Base-by-base conservation (phyloP, 352 stramenopile genomes). In the Phytophthora cactorum region DNA sequence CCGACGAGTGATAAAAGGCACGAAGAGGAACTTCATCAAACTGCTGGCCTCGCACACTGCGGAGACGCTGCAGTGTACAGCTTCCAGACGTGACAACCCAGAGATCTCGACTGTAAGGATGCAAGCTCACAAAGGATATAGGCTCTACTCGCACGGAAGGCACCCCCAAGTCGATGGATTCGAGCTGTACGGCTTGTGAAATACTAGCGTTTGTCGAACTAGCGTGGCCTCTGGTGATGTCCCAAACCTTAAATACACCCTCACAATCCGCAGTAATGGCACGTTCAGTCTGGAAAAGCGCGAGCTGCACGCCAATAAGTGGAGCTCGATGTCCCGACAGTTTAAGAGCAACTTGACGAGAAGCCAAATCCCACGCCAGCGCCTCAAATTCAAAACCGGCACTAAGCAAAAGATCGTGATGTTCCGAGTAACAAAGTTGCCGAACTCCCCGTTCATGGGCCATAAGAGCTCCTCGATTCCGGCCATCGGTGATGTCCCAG, bases 181-280 rank as follows among this genome's bases (percentile, higher is more conserved):
- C 86, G 6, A 95, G 67, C 14, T 90, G 65, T 3, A 90, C 63
- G 3, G 83, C 86, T 22, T 91, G 77, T 1, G 78, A 83, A 25
- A 78, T 82, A 17, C 65, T 63, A 0, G 59, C 46, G 4, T 52
- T 61, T 5, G 70, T 71, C 7, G 65, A 74, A 32, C 47, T 67
- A 6, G 70, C 61, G 43, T 76, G 78, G 2, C 60, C 61, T 49
- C 86, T 72, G 1, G 75, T 81, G 45, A 97, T 91, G 43, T 95
- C 85, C 90, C 90, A 97, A n/a, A 95, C 72, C 44, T 94, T 95
- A 62, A 96, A 86, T 1, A 94, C 74, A 0, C 89, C 90, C 17
- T 76, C 77, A 10, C 67, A 66, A 55, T 96, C 90, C 2, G 70
- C 85, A 0, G 87, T 96, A n/a, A 96, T 77, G 2, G 89, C 90